Evolutionary conservation across 225 moss, liverwort and hornwort species (phyloP).

Genomic region (Straminergon stramineum): DNA sequence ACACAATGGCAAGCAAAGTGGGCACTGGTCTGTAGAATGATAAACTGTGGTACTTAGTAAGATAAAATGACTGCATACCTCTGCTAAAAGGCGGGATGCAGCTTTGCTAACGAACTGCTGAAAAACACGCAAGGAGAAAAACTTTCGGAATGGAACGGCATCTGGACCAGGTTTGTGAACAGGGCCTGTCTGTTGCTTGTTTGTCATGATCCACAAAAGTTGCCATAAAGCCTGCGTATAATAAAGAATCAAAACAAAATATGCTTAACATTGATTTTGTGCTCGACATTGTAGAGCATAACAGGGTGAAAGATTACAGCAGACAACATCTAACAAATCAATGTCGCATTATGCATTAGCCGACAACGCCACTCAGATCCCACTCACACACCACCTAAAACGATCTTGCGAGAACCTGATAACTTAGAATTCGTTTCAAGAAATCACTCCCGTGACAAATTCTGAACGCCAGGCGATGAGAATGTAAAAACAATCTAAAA

Average conservation of each 20-base stretch:
- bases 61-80: conserved; percentile 29
- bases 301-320: not conserved
- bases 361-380: not conserved
- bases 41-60: not conserved
- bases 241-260: not conserved
- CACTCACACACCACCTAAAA: not conserved
- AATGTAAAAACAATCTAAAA: not conserved
- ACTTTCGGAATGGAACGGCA: conserved; percentile 10
- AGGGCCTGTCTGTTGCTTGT: conserved; percentile 40
- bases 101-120: conserved; percentile 70
- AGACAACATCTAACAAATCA: not conserved
- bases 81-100: conserved; percentile 77
- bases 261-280: not conserved
- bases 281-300: not conserved
- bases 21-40: not conserved
- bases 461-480: not conserved
- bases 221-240: conserved; percentile 83
- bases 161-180: conserved; percentile 43
- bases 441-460: not conserved
- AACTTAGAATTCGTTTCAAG: not conserved
- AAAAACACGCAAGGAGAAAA: conserved; percentile 55
- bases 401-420: not conserved
- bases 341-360: not conserved
- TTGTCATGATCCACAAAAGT: conserved; percentile 73
- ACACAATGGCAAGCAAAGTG: conserved; percentile 3